A percentile compares a stretch with the other conserved stretches of the same genome.
phyloP scores from a whole-genome alignment of 2,329 filamentous ascomycete species.

The Pseudogymnoascus sp. region DNA sequence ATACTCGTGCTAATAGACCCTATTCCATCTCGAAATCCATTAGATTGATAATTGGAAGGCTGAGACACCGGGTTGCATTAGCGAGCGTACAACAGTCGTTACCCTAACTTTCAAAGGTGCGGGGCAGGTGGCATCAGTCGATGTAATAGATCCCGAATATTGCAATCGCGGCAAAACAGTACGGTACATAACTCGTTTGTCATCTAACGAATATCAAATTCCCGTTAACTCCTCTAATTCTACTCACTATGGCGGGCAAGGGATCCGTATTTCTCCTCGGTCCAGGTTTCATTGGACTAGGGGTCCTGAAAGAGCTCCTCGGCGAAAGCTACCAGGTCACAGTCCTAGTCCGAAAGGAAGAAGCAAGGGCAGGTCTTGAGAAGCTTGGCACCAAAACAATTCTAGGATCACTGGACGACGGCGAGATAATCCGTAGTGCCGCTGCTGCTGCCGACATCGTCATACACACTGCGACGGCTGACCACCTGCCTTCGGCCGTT shows the following conservation, averaged over 20 bases:
- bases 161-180: not conserved
- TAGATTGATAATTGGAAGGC: not conserved
- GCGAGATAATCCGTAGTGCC: constrained; percentile 33
- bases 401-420: constrained; percentile 36
- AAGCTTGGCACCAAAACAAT: constrained; percentile 33
- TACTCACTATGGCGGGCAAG: constrained; percentile 14
- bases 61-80: not conserved
- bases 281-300: constrained; percentile 41
- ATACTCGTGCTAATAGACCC: not conserved
- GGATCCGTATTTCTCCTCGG: constrained; percentile 36
- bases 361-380: constrained; percentile 31
- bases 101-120: not conserved
- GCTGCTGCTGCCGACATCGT: constrained; percentile 35
- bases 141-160: not conserved
- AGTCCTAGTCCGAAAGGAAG: constrained; percentile 34
- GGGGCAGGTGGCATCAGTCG: not conserved
- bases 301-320: constrained; percentile 38
- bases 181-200: not conserved
- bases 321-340: constrained; percentile 37
- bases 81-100: not conserved
- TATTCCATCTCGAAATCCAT: not conserved
- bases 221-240: not conserved
- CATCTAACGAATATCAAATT: not conserved
- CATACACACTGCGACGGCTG: constrained; percentile 43
- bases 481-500: constrained; percentile 39